Conservation (phyloP, 306 rosid species). For the Inga leiocalycina region DNA sequence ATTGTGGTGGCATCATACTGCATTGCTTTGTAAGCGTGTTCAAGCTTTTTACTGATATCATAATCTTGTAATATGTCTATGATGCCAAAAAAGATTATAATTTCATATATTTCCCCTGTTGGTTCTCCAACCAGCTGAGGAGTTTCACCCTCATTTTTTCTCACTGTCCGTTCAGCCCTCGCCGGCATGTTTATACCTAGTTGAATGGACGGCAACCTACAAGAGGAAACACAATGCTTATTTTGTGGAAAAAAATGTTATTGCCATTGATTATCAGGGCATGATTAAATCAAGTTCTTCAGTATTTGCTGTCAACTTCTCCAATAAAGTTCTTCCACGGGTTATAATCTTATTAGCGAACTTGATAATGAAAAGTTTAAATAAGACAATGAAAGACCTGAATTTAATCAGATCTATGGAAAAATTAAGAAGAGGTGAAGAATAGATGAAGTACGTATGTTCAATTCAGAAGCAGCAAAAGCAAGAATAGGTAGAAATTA, state of each 20-base stretch:
- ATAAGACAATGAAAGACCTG: not conserved
- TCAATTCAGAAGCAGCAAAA: constrained; percentile 9
- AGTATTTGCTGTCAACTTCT: not conserved
- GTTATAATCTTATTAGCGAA: not conserved
- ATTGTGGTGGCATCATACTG: constrained; percentile 84
- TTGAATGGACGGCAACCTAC: constrained; percentile 66
- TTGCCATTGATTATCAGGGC: not conserved
- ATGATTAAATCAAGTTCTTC: not conserved
- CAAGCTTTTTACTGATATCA: constrained; percentile 94
- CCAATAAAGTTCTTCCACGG: not conserved
- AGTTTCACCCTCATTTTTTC: constrained; percentile 63
- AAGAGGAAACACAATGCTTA: constrained; percentile 3
- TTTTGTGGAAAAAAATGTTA: constrained; percentile 7
- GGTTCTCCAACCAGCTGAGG: constrained; percentile 93
- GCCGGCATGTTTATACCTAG: constrained; percentile 92
- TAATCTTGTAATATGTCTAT: constrained; percentile 98
- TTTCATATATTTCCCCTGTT: constrained; percentile 78
- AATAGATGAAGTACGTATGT: constrained; percentile 12
- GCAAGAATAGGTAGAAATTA: not conserved
- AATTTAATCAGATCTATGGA: not conserved
- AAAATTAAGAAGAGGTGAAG: not conserved
- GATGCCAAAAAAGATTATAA: constrained; percentile 75
- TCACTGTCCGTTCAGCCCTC: constrained; percentile 64
- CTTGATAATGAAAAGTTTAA: constrained; percentile 13
- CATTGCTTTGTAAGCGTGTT: constrained; percentile 94